These are phyloP conservation scores for Coniella vitis DNA, from an alignment of 2,329 filamentous ascomycete species.

Conservation along the genomic window DNA sequence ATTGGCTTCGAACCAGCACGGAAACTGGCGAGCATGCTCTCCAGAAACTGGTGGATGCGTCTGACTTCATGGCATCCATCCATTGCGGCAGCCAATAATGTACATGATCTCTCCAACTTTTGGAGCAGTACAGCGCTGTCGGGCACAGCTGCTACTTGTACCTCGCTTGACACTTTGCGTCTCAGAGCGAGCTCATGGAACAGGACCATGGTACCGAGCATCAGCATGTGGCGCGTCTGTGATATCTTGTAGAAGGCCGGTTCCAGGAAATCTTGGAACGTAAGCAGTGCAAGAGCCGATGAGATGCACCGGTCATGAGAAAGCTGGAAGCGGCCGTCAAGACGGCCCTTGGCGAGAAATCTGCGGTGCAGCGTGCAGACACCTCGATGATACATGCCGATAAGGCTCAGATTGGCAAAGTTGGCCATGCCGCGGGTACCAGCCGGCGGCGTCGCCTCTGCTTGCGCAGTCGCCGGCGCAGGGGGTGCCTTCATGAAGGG, in stretches of 20 bases:
- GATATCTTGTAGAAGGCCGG: conserved; percentile 19
- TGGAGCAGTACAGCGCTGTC: not conserved
- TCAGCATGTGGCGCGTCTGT: conserved; percentile 22
- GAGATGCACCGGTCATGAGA: not conserved
- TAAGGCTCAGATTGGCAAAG: conserved; percentile 35
- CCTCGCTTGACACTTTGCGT: not conserved
- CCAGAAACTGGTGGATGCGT: not conserved
- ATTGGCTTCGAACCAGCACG: not conserved
- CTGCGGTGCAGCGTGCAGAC: conserved; percentile 43
- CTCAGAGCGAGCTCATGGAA: conserved; percentile 20
- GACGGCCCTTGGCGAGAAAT: conserved; percentile 30
- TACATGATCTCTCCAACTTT: not conserved
- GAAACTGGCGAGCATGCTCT: not conserved
- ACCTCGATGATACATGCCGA: conserved; percentile 44
- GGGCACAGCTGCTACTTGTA: not conserved
- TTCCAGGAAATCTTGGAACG: conserved; percentile 16
- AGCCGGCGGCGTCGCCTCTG: not conserved
- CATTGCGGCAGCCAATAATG: not conserved
- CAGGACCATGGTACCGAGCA: conserved; percentile 21
- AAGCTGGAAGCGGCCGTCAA: conserved; percentile 12
- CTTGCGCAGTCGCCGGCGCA: not conserved
- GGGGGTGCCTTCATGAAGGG: not conserved
- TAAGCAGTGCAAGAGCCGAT: not conserved
- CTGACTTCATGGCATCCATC: not conserved
- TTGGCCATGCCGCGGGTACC: conserved; percentile 26